Evolutionary conservation across 2,329 filamentous ascomycete genomes (phyloP), one percentile per base, ranked within the genome.

Genomic region (Bimuria novae-zelandiae): DNA sequence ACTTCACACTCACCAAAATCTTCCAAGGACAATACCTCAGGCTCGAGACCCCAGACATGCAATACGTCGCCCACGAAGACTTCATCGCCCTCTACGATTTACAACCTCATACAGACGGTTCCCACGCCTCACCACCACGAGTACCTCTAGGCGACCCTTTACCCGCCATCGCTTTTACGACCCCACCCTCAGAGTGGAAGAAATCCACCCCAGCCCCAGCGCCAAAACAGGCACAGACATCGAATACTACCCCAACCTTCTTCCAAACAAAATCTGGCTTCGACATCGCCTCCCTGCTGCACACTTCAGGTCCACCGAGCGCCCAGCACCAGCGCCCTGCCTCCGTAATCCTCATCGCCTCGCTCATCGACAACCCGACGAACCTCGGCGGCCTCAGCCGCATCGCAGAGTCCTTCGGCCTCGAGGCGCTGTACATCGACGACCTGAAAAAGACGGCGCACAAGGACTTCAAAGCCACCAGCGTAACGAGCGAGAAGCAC

Each of bases 191-290:
- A 19, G 37, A 37, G 7, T 17, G 7, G 22, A 37, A 49, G 10
- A 32, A 30, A 10, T 7, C 16, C 14, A 19, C 16, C 25, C 2
- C n/a, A 25, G 12, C 30, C 11, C 12, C 33, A 5, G 8, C 30
- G 11, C 21, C 37, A 7, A 3, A 36, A 5, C 7, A 22, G n/a
- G n/a, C 14, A 16, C 43, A 6, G n/a, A 39, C 3, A 16, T 41
- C 19, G 36, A 55, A n/a, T 3, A 17, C 44, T 8, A 50, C 53
- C 11, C 51, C 64, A 16, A 54, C 61, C 0, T 73, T 77, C n/a
- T 74, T 81, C 27, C 80, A 82, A 67, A 82, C 79, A 5, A 82
- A 82, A 69, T 75, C 74, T n/a, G 78, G 77, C 63, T 76, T 79
- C 61, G 70, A 66, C 54, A 62, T 62, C 46, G 69, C 54, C 51